Percentiles rank a stretch among this genome's conserved stretches.
Conservation (phyloP, 2,329 filamentous ascomycete genomes). For the Ascochyta pisi region DNA sequence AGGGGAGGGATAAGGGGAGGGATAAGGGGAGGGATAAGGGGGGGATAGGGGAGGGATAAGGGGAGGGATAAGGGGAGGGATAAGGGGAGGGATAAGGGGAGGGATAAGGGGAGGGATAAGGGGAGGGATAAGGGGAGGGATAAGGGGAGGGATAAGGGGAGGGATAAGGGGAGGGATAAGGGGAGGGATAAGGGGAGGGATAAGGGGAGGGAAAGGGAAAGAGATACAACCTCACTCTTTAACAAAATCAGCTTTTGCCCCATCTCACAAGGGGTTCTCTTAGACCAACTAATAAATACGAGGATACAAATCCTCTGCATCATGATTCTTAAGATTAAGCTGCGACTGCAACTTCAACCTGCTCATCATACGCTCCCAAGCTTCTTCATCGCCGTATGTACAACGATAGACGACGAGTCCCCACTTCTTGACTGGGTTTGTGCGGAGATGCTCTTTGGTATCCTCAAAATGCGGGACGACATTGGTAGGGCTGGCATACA, state of each 20-base stretch:
- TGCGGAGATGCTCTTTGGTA: not conserved
- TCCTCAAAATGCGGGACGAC: not conserved
- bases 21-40: too few relatives aligned
- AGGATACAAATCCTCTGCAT: constrained; percentile 8
- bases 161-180: too few relatives aligned
- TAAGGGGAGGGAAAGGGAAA: too few relatives aligned
- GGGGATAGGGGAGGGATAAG: too few relatives aligned
- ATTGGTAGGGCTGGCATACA: not conserved
- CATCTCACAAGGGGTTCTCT: constrained; percentile 7
- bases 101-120: too few relatives aligned
- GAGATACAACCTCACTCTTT: not conserved
- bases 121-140: not conserved
- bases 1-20: too few relatives aligned
- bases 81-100: too few relatives aligned
- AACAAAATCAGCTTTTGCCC: not conserved
- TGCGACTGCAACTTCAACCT: constrained; percentile 1
- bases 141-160: too few relatives aligned
- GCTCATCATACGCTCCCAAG: constrained; percentile 15
- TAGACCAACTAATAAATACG: constrained; percentile 18
- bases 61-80: too few relatives aligned
- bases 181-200: too few relatives aligned
- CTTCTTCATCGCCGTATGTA: constrained; percentile 15
- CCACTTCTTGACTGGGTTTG: constrained; percentile 4
- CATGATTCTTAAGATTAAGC: not conserved
- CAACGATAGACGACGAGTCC: constrained; percentile 20